phyloP scores from a whole-genome alignment of 2,329 filamentous ascomycete species.

The Calonectria leucothoes region DNA sequence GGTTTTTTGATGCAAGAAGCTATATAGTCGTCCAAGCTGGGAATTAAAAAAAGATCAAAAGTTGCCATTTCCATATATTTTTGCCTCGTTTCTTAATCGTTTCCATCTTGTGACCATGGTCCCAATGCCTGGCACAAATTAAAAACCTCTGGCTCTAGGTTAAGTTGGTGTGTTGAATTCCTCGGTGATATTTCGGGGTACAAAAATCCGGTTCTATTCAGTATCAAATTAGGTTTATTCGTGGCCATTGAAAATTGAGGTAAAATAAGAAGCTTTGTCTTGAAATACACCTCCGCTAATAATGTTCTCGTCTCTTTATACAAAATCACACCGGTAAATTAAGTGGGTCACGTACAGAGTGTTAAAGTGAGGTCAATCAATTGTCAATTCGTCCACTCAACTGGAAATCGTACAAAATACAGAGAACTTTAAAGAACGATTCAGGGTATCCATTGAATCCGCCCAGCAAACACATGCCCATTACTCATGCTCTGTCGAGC shows the following conservation, averaged over 20 bases:
- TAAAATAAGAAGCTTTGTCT: background rate
- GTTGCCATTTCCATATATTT: constrained; percentile 27
- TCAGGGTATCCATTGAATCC: constrained; percentile 34
- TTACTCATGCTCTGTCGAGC: constrained; percentile 19
- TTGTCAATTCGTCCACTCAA: background rate
- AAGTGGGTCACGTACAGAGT: background rate
- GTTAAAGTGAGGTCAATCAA: background rate
- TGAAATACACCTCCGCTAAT: background rate
- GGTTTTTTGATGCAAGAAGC: constrained; percentile 43
- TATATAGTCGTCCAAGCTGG: constrained; percentile 40
- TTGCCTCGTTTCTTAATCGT: background rate
- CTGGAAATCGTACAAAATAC: background rate
- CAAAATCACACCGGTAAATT: background rate
- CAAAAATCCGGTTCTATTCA: background rate
- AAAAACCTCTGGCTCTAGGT: background rate
- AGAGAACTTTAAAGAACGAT: constrained; percentile 28
- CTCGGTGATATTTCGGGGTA: background rate
- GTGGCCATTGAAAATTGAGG: background rate
- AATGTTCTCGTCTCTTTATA: background rate
- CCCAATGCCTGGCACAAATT: background rate
- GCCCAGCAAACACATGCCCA: background rate
- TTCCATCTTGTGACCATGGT: background rate
- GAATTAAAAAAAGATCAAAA: constrained; percentile 33
- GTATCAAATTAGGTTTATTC: background rate
- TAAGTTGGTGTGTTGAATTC: background rate